Percentiles rank a stretch among this genome's conserved stretches.
These are phyloP conservation scores for Blastobotrys peoriensis DNA, from an alignment of 805 yeast species.

Conservation along the genomic window DNA sequence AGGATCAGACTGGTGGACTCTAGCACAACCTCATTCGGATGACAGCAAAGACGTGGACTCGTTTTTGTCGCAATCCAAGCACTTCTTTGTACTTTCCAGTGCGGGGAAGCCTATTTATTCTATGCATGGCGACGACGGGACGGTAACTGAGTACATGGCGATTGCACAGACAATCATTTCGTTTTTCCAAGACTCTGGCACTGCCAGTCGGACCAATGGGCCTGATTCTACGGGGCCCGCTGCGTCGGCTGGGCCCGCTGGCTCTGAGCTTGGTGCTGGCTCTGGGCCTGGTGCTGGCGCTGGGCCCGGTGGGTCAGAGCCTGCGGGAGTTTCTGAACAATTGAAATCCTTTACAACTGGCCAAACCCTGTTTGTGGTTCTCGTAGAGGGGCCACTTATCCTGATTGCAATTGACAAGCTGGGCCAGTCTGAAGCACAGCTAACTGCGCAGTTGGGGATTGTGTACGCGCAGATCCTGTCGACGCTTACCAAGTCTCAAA, in stretches of 20 bases:
- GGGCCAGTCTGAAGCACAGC: conserved; percentile 34
- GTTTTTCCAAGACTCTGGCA: conserved; percentile 44
- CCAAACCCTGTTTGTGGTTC: conserved; percentile 48
- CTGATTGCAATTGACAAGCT: conserved; percentile 54
- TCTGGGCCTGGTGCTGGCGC: not conserved
- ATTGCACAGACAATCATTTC: conserved; percentile 73
- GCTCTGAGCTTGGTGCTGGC: not conserved
- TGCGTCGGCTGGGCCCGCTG: not conserved
- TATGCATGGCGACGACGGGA: conserved; percentile 63
- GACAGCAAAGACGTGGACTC: conserved; percentile 17
- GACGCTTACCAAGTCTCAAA: conserved; percentile 74
- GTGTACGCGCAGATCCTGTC: conserved; percentile 75
- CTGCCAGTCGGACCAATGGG: conserved; percentile 21
- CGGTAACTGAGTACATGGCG: conserved; percentile 67
- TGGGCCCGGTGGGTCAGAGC: not conserved
- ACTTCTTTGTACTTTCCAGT: conserved; percentile 68
- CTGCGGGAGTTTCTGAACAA: conserved; percentile 1
- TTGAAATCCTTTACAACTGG: conserved; percentile 45
- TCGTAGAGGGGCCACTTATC: conserved; percentile 62
- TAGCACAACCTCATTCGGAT: not conserved
- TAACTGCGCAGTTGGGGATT: conserved; percentile 60
- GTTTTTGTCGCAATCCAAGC: conserved; percentile 45
- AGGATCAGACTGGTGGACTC: not conserved
- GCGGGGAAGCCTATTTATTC: conserved; percentile 91
- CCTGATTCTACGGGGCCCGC: conserved; percentile 11